These are phyloP conservation scores for Cyberlindnera subsufficiens DNA, from an alignment of 805 yeast species.

Conservation along the genomic window DNA sequence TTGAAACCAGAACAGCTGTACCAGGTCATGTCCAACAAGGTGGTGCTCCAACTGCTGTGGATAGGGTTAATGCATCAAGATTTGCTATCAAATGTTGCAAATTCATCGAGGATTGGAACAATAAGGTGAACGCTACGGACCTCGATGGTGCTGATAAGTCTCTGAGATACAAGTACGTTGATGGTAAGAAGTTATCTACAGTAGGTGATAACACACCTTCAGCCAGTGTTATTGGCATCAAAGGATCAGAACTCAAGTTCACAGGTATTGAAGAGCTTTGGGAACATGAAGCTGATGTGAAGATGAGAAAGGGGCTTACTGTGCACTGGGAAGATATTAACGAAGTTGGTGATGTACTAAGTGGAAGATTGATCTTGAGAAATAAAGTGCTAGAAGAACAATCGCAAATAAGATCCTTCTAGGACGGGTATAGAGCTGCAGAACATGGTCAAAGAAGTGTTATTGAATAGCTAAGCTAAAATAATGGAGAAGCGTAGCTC, in stretches of 20 bases:
- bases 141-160: slow-evolving; percentile 34
- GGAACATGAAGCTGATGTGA: slow-evolving; percentile 53
- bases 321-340: slow-evolving; percentile 65
- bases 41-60: slow-evolving; percentile 90
- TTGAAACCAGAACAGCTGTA: slow-evolving; percentile 89
- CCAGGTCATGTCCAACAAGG: slow-evolving; percentile 99
- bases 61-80: slow-evolving; percentile 83
- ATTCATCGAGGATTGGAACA: slow-evolving; percentile 67
- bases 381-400: slow-evolving; percentile 10
- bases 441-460: too few species aligned
- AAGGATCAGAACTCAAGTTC: slow-evolving; percentile 59
- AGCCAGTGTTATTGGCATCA: slow-evolving; percentile 60
- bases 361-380: slow-evolving; percentile 60
- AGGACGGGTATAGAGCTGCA: too few species aligned
- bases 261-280: slow-evolving; percentile 51
- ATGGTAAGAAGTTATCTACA: slow-evolving; percentile 42
- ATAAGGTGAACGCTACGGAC: slow-evolving; percentile 25
- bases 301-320: slow-evolving; percentile 57
- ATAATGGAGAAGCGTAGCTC: too few species aligned
- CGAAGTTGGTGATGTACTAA: slow-evolving; percentile 58
- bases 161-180: slow-evolving; percentile 45
- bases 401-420: too few species aligned
- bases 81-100: slow-evolving; percentile 86
- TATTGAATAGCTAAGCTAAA: too few species aligned
- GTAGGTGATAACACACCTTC: slow-evolving; percentile 35